Evolutionary conservation across 495 filamentous ascomycete genomes (phyloP).

Genomic region (Aspergillus campestris): DNA sequence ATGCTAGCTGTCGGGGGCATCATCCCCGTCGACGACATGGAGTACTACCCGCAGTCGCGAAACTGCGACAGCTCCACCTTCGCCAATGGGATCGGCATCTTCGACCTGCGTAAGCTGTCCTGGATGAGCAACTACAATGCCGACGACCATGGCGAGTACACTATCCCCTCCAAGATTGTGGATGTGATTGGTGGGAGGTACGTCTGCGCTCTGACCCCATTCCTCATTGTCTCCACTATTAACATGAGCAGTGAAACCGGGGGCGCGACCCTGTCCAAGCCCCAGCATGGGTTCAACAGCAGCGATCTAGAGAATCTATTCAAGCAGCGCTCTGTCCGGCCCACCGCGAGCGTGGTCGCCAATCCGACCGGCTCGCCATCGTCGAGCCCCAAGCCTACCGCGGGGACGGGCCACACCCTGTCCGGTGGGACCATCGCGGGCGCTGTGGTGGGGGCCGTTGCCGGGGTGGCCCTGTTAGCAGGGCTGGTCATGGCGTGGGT

Average conservation of each 20-base stretch:
- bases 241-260: background rate
- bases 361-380: background rate
- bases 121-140: slow-evolving; percentile 3
- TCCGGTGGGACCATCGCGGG: too few relatives aligned
- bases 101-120: background rate
- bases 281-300: slow-evolving; percentile 1
- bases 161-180: background rate
- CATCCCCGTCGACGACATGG: background rate
- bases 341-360: background rate
- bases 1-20: slow-evolving; percentile 1
- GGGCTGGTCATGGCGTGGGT: too few relatives aligned
- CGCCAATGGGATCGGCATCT: slow-evolving; percentile 2
- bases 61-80: slow-evolving; percentile 1
- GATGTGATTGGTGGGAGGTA: slow-evolving; percentile 4
- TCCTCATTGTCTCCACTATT: background rate
- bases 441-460: too few relatives aligned
- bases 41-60: background rate
- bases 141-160: background rate
- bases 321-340: background rate
- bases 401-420: too few relatives aligned
- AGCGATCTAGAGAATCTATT: background rate
- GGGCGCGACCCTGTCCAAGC: background rate
- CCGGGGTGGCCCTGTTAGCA: too few relatives aligned
- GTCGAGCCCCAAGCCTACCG: background rate
- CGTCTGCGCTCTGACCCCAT: background rate